Evolutionary conservation across 495 filamentous ascomycete species (phyloP).

Genomic region (Usnea hakonensis): DNA sequence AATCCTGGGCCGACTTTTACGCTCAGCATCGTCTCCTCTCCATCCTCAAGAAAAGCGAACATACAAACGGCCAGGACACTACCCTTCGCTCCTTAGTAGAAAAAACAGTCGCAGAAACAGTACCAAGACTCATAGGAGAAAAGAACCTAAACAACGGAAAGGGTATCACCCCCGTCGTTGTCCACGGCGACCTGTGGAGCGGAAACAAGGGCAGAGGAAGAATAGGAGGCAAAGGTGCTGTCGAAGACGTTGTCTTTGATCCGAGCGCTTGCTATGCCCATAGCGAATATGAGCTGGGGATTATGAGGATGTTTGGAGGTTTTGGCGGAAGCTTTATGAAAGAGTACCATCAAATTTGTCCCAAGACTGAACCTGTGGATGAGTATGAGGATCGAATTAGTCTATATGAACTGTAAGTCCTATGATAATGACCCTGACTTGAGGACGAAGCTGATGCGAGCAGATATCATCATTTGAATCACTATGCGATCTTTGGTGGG

Average conservation of each 20-base stretch:
- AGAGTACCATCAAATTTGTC: slow-evolving; percentile 66
- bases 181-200: slow-evolving; percentile 89
- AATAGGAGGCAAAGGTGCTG: slow-evolving; percentile 47
- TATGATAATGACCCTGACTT: not conserved
- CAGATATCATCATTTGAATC: slow-evolving; percentile 82
- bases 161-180: slow-evolving; percentile 60
- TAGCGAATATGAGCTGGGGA: slow-evolving; percentile 81
- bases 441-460: no score
- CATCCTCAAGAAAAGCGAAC: slow-evolving; percentile 51
- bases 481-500: slow-evolving; percentile 75
- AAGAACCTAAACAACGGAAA: slow-evolving; percentile 52
- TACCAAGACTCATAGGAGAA: slow-evolving; percentile 64
- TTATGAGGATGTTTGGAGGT: slow-evolving; percentile 95
- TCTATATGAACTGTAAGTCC: slow-evolving; percentile 73
- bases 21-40: slow-evolving; percentile 60
- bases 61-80: slow-evolving; percentile 54
- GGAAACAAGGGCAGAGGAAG: slow-evolving; percentile 68
- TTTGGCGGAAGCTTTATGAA: slow-evolving; percentile 69
- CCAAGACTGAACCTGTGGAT: slow-evolving; percentile 70
- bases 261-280: slow-evolving; percentile 75
- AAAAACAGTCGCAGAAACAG: slow-evolving; percentile 50
- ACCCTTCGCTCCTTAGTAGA: slow-evolving; percentile 56
- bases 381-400: slow-evolving; percentile 77
- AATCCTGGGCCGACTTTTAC: slow-evolving; percentile 77
- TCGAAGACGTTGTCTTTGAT: slow-evolving; percentile 80